Evolutionary conservation across 2,329 filamentous ascomycete species (phyloP).

Genomic region (Trichoderma afroharzianum): DNA sequence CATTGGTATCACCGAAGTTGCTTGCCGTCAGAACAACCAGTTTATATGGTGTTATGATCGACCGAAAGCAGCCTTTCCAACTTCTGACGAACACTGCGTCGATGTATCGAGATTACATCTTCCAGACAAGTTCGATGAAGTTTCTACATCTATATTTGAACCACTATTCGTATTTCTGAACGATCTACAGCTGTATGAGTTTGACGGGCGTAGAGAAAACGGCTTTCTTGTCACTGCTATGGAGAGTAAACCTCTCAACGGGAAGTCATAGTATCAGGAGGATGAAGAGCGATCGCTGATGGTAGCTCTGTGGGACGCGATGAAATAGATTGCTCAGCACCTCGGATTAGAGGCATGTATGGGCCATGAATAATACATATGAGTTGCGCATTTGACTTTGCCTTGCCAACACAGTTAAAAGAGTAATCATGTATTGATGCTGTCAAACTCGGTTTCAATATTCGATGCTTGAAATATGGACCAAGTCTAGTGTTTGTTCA

Average conservation of each 20-base stretch:
- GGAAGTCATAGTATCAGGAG: not conserved
- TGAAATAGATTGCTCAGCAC: not conserved
- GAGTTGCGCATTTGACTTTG: not conserved
- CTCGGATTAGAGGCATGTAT: not conserved
- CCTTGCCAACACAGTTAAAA: not conserved
- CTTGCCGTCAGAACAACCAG: not conserved
- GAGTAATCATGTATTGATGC: not conserved
- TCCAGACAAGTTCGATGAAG: not conserved
- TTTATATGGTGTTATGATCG: not conserved
- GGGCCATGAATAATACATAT: not conserved
- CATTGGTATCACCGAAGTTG: not conserved
- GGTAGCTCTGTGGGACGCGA: not conserved
- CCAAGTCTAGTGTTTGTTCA: not conserved
- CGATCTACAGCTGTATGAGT: not conserved
- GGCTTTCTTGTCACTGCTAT: not conserved
- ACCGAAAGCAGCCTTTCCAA: not conserved
- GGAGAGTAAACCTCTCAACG: not conserved
- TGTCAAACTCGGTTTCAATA: not conserved
- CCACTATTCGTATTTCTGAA: not conserved
- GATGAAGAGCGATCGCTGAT: not conserved
- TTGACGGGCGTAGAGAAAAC: not conserved
- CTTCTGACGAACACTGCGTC: not conserved
- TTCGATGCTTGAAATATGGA: not conserved
- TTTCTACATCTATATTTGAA: not conserved
- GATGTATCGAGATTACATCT: not conserved